These are phyloP conservation scores for Aspergillus sergii DNA, from an alignment of 2,329 filamentous ascomycete species.

Conservation along the genomic window DNA sequence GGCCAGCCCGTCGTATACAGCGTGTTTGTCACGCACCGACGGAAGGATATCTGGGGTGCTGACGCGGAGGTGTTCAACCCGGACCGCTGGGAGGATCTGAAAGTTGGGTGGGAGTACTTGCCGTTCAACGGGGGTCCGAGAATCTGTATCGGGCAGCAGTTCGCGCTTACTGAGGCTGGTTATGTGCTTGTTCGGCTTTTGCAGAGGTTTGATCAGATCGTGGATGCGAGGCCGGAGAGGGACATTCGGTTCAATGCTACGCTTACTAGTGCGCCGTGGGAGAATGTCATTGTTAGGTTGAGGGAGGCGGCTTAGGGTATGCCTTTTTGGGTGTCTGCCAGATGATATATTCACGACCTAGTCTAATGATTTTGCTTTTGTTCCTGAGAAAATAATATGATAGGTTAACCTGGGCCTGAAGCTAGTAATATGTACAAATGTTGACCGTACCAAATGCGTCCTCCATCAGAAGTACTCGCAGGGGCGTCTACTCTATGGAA, in stretches of 20 bases:
- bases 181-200: slow-evolving; percentile 74
- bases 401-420: no score
- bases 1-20: slow-evolving; percentile 68
- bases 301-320: slow-evolving; percentile 23
- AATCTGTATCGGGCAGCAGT: slow-evolving; percentile 79
- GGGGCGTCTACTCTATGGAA: no score
- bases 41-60: slow-evolving; percentile 52
- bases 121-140: slow-evolving; percentile 75
- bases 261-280: slow-evolving; percentile 31
- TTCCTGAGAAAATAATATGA: no score
- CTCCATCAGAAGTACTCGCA: no score
- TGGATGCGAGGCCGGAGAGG: slow-evolving; percentile 34
- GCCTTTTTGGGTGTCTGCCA: not conserved
- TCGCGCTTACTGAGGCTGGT: slow-evolving; percentile 69
- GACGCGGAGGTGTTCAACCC: slow-evolving; percentile 61
- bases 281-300: slow-evolving; percentile 35
- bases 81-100: slow-evolving; percentile 70
- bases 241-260: slow-evolving; percentile 25
- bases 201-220: slow-evolving; percentile 69
- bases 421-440: no score
- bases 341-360: not conserved
- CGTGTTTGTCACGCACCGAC: slow-evolving; percentile 72
- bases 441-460: no score
- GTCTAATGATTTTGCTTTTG: no score
- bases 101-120: slow-evolving; percentile 67